Base-by-base conservation (phyloP, 2,329 filamentous ascomycete species). In the Xylaria sp. region DNA sequence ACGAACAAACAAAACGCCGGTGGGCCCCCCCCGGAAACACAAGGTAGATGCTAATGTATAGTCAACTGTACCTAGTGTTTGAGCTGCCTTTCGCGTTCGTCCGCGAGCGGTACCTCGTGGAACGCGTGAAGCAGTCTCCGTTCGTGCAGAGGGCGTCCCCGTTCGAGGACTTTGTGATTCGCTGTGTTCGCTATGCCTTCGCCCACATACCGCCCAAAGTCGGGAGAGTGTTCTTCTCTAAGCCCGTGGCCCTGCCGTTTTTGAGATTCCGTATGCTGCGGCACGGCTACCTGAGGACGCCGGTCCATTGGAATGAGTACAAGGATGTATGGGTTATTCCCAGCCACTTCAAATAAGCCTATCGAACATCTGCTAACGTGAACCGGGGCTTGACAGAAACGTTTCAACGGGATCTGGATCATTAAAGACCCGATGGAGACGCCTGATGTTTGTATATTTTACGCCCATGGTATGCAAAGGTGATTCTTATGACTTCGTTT, bases 381-480 rank as follows among this genome's bases (percentile, higher is more conserved):
- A n/a, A 8, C 56, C 22, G 16, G 21, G 64, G n/a, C 24, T 22
- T 61, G 66, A 55, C 48, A 78, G 75, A 69, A 74, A 47, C 74
- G 72, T 42, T 80, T 86, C 52, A 78, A 78, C 54, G 90, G 90
- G 2, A 72, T 93, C 3, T 93, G 89, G 86, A 83, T 92, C 44
- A 81, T 82, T 39, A 74, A 81, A 41, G 80, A 90, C 62, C 78
- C 82, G 16, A 75, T 78, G 38, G 73, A 77, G 44, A 76, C 81
- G 49, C 87, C 90, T 0, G 90, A 94, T 67, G 76, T 94, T 50
- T 85, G 92, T n/a, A 72, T 95, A 1, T 93, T 91, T 69, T 94
- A 94, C 68, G 83, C 84, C 39, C 91, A 95, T 68, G 91, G 88
- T 87, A 73, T 62, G 77, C 61, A 20, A 37, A 29, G 39, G 26